Base-by-base conservation (phyloP, 176 grass and related monocot species). In the Thinopyrum elongatum region DNA sequence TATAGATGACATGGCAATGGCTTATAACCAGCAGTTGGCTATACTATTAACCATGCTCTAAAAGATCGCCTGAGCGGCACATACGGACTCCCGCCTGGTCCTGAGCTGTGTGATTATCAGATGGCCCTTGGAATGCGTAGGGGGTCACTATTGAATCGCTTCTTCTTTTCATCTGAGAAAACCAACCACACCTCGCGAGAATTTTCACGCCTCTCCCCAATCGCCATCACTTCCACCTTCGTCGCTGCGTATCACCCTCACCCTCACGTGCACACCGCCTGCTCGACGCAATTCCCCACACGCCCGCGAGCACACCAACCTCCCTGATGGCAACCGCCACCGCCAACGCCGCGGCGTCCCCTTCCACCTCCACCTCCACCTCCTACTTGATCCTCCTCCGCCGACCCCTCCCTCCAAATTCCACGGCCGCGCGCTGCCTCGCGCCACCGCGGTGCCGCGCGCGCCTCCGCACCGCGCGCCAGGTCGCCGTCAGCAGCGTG, bases 251-350 rank as follows among this genome's bases (percentile, higher is more conserved):
- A 16, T 76, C n/a, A n/a, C n/a, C n/a, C 65, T 10, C 65, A 26
- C 83, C 81, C 25, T 83, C 76, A 87, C 91, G 66, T 85, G 86
- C 89, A 14, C 82, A 78, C n/a, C 85, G 69, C 60, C 53, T 81
- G 84, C 88, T 92, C 88, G 92, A 88, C 68, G 63, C 69, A 90
- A 90, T 86, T 84, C 89, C 84, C 84, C 84, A 75, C 59, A 19
- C 47, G 84, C 71, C 72, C 35, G 81, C 72, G 51, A 65, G 49
- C 22, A 30, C 58, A 42, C 85, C 46, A 60, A 76, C 80, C 51
- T 81, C 80, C 65, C 85, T 75, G 53, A 80, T 92, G 70, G 38
- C 74, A 51, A 73, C 91, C 68, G 65, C 78, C 79, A 65, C 86
- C 55, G 55, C 91, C 78, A 65, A 84, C 55, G 57, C 91, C 78